Conservation (phyloP, 371 early-diverging fungal species). For the Mycotypha africana region DNA sequence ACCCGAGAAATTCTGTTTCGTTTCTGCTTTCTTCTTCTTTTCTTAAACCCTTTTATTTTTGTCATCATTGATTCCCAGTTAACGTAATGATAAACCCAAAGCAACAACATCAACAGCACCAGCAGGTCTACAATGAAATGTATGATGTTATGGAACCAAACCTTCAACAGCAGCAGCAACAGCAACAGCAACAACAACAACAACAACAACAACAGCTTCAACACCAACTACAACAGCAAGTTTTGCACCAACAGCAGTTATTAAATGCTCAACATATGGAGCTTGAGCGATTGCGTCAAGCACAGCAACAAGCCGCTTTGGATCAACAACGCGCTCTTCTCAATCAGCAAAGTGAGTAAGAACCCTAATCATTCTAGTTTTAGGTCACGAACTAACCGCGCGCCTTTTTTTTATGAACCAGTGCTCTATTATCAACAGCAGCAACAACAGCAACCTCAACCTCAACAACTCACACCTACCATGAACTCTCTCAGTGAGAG, state of each 20-base stretch:
- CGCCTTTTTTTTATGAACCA: background rate
- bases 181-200: background rate
- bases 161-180: background rate
- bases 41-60: background rate
- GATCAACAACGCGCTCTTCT: slow-evolving; percentile 13
- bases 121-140: background rate
- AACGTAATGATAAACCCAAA: no score
- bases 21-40: background rate
- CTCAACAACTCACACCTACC: no score
- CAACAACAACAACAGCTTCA: background rate
- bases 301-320: slow-evolving; percentile 17
- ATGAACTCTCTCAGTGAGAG: no score
- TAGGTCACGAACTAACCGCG: no score
- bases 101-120: no score
- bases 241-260: background rate
- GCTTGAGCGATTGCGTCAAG: slow-evolving; percentile 9
- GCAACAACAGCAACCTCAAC: no score
- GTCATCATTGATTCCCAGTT: no score
- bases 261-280: slow-evolving; percentile 7
- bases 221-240: background rate
- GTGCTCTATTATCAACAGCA: slow-evolving; percentile 15
- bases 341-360: slow-evolving; percentile 12
- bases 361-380: no score
- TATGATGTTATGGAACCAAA: slow-evolving; percentile 1
- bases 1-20: no score